Base-by-base conservation (phyloP, 257 asterid species). In the Cruciata laevipes region DNA sequence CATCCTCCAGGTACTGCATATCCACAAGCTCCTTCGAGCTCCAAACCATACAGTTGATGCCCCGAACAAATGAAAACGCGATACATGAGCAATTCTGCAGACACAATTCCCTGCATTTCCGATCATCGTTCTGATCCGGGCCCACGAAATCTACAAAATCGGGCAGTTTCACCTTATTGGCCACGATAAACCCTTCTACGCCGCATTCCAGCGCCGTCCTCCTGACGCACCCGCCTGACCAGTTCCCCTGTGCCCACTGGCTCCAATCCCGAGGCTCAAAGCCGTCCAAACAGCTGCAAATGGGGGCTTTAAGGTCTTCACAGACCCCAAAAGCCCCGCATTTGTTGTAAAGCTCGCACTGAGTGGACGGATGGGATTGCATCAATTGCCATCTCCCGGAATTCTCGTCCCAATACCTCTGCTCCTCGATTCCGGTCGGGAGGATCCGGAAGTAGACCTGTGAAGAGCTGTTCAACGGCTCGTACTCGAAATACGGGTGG, bases 1-100 rank as follows among this genome's bases (percentile, higher is more conserved):
- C 89, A 25, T 79, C 84, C 20, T 17, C 74, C 69, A 87, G 84
- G n/a, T 71, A 80, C 47, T 81, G 85, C 24, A 87, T 69, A 70
- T 91, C 98, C 59, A 87, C 73, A 83, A 91, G 78, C 4, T 85
- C 84, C 0, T 68, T 13, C 7, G 6, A 1, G 13, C 58, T 59
- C 98, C 98, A 91, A 3, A 82, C 74, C 95, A 91, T 80, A 75
- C 96, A 91, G 67, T 77, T 78, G 52, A 87, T 78, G 11, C 86
- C 85, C 37, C 37, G 76, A 31, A 83, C 87, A 77, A 27, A 75
- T 27, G 96, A 85, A 67, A 73, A 91, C 0, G 88, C 96, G 12
- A 72, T 71, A 72, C 98, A 91, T 0, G 92, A 85, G 68, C 98
- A 91, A 70, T 84, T 85, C 57, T 14, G 57, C 76, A 79, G 53